Percentiles rank a stretch among this genome's conserved stretches.
These are phyloP conservation scores for Calycina herbarum DNA, from an alignment of 2,329 filamentous ascomycete species.

Conservation along the genomic window DNA sequence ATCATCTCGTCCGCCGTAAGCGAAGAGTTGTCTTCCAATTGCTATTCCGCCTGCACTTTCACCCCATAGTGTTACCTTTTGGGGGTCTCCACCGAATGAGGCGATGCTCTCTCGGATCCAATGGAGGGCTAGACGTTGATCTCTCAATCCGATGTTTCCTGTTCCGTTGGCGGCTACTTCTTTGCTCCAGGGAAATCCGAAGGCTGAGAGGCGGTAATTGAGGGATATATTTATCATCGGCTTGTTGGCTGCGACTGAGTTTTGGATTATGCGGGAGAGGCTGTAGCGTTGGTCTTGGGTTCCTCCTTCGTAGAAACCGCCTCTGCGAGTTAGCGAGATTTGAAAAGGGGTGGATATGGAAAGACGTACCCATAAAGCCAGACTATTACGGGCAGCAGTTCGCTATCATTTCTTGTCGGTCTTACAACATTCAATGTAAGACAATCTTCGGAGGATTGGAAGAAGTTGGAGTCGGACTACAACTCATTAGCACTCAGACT, in stretches of 20 bases:
- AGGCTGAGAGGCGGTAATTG: slow-evolving; percentile 47
- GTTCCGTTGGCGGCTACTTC: slow-evolving; percentile 43
- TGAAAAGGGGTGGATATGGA: neutral
- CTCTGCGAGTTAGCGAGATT: neutral
- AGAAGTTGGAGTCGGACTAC: neutral
- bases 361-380: slow-evolving; percentile 53
- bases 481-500: slow-evolving; percentile 9
- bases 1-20: slow-evolving; percentile 51
- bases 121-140: slow-evolving; percentile 43
- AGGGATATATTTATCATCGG: slow-evolving; percentile 48
- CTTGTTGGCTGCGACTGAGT: slow-evolving; percentile 43
- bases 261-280: slow-evolving; percentile 53
- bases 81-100: slow-evolving; percentile 43
- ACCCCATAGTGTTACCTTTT: slow-evolving; percentile 45
- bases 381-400: slow-evolving; percentile 48
- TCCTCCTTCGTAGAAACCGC: slow-evolving; percentile 38
- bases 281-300: slow-evolving; percentile 54
- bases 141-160: slow-evolving; percentile 47
- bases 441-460: slow-evolving; percentile 46
- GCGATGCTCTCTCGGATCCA: slow-evolving; percentile 48
- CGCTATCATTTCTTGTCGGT: slow-evolving; percentile 32
- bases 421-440: slow-evolving; percentile 45
- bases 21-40: slow-evolving; percentile 47
- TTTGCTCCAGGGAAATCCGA: slow-evolving; percentile 46
- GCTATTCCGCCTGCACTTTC: slow-evolving; percentile 45